Evolutionary conservation across 441 rosid genomes (phyloP).

Genomic region (Euphorbia schlechtendalii): DNA sequence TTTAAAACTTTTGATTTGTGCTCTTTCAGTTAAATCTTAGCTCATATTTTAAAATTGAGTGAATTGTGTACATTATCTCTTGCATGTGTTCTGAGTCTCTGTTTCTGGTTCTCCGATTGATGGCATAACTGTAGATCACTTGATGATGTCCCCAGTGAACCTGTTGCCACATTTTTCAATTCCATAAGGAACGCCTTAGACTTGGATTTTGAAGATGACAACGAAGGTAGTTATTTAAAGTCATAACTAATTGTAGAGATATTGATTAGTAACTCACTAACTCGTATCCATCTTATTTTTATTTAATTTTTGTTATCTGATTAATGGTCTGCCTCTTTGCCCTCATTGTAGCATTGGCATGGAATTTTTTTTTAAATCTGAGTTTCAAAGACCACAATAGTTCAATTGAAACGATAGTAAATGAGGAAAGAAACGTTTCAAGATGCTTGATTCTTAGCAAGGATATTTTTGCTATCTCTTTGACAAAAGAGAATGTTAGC

Average conservation of each 20-base stretch:
- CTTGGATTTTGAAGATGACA: constrained; percentile 90
- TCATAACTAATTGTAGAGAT: neutral
- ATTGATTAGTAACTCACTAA: neutral
- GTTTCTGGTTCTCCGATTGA: constrained; percentile 51
- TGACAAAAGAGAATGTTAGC: neutral
- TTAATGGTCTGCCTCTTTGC: neutral
- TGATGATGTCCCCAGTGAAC: constrained; percentile 67
- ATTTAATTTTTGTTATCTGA: neutral
- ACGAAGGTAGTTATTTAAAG: constrained; percentile 55
- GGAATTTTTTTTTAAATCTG: neutral
- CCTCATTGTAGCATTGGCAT: neutral
- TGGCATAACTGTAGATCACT: constrained; percentile 55
- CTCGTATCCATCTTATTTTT: neutral
- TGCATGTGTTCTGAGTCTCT: constrained; percentile 14
- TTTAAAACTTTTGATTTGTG: neutral
- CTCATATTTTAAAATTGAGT: neutral
- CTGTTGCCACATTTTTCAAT: constrained; percentile 69
- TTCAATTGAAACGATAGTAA: neutral
- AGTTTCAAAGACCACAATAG: neutral
- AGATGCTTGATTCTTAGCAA: neutral
- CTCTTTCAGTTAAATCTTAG: constrained; percentile 1
- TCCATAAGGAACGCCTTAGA: constrained; percentile 80
- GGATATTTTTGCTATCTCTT: neutral
- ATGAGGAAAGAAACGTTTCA: neutral
- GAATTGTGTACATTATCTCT: neutral